Evolutionary conservation across 768 basidiomycete species (phyloP).

Genomic region (Pleurotus ostreatus): DNA sequence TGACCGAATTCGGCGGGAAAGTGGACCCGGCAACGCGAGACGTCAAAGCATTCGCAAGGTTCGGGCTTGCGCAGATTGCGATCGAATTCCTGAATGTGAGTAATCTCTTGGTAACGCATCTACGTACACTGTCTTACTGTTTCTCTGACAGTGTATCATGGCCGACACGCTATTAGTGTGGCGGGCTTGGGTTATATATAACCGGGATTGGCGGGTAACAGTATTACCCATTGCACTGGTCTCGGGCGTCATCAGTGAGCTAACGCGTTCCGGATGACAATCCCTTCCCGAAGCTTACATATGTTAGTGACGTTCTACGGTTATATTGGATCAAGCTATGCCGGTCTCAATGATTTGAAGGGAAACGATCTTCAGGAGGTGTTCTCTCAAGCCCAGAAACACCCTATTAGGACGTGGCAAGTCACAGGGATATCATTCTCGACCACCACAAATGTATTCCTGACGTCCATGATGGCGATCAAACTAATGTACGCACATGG

Average conservation of each 20-base stretch:
- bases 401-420: constrained; percentile 6
- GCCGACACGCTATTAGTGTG: not conserved
- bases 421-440: constrained; percentile 6
- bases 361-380: constrained; percentile 4
- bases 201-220: not conserved
- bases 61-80: constrained; percentile 3
- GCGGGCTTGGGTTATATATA: constrained; percentile 7
- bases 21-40: constrained; percentile 1
- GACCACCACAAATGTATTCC: not conserved
- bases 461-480: constrained; percentile 8
- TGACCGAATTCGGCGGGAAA: not conserved
- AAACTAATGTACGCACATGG: not conserved
- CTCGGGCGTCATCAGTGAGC: not conserved
- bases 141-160: not conserved
- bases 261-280: not conserved
- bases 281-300: not conserved
- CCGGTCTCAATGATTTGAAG: not conserved
- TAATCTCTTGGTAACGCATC: not conserved
- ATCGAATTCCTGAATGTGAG: constrained; percentile 8
- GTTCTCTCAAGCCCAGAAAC: constrained; percentile 1
- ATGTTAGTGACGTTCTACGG: not conserved
- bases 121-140: not conserved
- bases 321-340: constrained; percentile 7
- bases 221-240: not conserved
- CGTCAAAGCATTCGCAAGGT: constrained; percentile 6